Evolutionary conservation across 2,329 filamentous ascomycete genomes (phyloP).

Genomic region (Fusarium fujikuroi): DNA sequence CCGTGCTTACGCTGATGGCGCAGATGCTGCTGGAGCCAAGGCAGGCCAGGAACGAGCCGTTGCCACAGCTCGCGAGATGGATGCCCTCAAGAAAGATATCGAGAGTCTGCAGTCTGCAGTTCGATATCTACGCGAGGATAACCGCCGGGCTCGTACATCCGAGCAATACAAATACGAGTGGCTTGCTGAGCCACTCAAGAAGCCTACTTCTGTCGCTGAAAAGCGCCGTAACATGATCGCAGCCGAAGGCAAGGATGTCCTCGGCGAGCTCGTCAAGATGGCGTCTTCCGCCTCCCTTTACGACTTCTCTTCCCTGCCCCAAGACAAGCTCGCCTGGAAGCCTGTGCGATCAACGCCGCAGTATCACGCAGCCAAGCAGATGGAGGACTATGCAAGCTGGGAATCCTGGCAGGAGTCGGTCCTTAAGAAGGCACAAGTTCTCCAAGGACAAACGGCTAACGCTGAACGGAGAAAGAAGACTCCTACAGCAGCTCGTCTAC

Average conservation of each 20-base stretch:
- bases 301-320: conserved; percentile 66
- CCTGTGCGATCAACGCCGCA: conserved; percentile 71
- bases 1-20: conserved; percentile 63
- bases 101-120: conserved; percentile 71
- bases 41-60: conserved; percentile 74
- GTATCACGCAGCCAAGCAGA: conserved; percentile 73
- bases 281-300: conserved; percentile 66
- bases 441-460: conserved; percentile 39
- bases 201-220: conserved; percentile 56
- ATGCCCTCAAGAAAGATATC: conserved; percentile 76
- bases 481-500: conserved; percentile 58
- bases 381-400: conserved; percentile 73
- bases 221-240: conserved; percentile 63
- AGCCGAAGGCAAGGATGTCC: conserved; percentile 71
- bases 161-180: conserved; percentile 69
- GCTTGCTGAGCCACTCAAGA: conserved; percentile 68
- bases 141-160: conserved; percentile 67
- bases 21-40: conserved; percentile 62
- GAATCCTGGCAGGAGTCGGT: conserved; percentile 67
- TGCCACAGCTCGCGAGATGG: conserved; percentile 77
- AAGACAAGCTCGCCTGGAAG: conserved; percentile 73
- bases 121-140: conserved; percentile 75
- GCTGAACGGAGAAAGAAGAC: conserved; percentile 43
- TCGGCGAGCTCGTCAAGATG: conserved; percentile 73
- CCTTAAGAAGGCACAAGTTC: conserved; percentile 62